These are phyloP conservation scores for Mollisiaceae sp. DNA, from an alignment of 2,329 filamentous ascomycete species.

Conservation along the genomic window DNA sequence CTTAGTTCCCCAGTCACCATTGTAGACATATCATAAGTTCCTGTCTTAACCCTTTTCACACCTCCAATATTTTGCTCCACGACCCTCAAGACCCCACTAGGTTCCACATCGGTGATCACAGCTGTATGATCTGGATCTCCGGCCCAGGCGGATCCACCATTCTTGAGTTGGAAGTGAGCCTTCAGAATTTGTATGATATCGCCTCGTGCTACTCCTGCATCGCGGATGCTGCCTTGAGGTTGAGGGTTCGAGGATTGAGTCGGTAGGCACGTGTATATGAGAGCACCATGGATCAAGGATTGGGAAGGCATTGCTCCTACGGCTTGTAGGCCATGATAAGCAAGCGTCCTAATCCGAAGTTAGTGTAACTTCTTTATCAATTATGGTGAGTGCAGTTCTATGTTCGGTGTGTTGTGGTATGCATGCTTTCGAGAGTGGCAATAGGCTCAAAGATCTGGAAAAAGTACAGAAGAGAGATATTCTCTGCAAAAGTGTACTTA, in stretches of 20 bases:
- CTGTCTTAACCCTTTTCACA: constrained; percentile 40
- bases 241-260: constrained; percentile 28
- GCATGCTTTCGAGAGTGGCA: no score
- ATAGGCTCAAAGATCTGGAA: no score
- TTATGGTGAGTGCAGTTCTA: no score
- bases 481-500: no score
- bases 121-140: constrained; percentile 45
- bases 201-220: constrained; percentile 41
- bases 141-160: constrained; percentile 38
- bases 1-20: constrained; percentile 42
- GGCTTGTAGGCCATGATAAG: constrained; percentile 40
- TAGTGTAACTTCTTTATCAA: no score
- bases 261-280: constrained; percentile 41
- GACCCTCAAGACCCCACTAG: constrained; percentile 38
- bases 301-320: constrained; percentile 41
- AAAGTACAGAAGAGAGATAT: no score
- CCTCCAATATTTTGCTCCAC: constrained; percentile 44
- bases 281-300: constrained; percentile 41
- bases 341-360: constrained; percentile 38
- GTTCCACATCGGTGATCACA: constrained; percentile 39
- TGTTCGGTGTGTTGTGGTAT: no score
- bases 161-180: constrained; percentile 38
- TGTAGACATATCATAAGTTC: constrained; percentile 39
- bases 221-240: constrained; percentile 32
- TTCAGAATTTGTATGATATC: constrained; percentile 45